Base-by-base conservation (phyloP, 306 rosid species). In the Arachis hypogaea region DNA sequence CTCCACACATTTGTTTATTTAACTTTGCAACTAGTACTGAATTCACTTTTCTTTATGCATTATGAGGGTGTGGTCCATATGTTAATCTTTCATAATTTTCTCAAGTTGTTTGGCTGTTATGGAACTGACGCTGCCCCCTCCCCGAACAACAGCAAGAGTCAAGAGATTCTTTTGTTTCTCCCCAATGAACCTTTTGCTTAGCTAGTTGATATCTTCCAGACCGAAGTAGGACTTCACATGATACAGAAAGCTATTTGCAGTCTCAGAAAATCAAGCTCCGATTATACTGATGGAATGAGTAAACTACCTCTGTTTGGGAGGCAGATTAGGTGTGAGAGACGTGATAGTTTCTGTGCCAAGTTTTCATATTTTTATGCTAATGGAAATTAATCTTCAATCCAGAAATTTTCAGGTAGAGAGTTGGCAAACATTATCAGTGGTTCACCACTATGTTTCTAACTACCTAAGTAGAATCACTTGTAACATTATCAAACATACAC, bases 151-250 rank as follows among this genome's bases (percentile, higher is more conserved):
- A 30, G 9, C 28, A 22, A 22, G 28, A 40, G 9, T 11, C 29
- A 30, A 61, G 49, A 51, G 6, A 28, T 10, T 52, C 29, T 14
- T 11, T 30, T 52, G 42, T 42, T 63, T 65, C 10, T 30, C 56
- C 58, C 58, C 10, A 5, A 65, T 78, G 66, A 45, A 42, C 54
- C 33, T 52, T 54, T 70, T 77, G 52, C 62, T 52, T 50, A 60
- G 7, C 6, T 69, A 66, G 28, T 33, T 52, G 56, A 42, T 4
- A 59, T 74, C 58, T 74, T 46, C 10, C 45, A 46, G 33, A 10
- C 30, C 30, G 58, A 36, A 36, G 11, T 63, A n/a, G 33, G 30
- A 5, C 11, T 22, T 22, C 28, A 22, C 28, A 22, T 22, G 28
- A 22, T 22, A 22, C 28, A 22, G 28, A 22, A 22, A 22, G 1